Percentiles rank a stretch among this genome's conserved stretches.
Conservation (phyloP, 2,329 filamentous ascomycete genomes). For the Bretziella fagacearum region DNA sequence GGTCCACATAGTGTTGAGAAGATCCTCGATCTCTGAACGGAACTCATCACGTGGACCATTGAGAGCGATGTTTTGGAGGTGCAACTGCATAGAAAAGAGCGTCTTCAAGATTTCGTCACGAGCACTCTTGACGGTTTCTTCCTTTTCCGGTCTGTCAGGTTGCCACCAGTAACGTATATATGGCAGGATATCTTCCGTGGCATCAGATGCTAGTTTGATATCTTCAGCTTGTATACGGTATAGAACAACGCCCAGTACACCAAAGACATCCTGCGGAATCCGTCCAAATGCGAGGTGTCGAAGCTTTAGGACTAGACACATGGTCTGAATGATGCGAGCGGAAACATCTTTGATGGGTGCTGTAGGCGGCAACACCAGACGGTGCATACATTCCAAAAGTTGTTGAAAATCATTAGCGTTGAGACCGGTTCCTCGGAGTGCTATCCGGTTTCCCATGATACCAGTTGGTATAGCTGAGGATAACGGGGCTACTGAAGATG, state of each 20-base stretch:
- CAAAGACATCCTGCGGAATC: slow-evolving; percentile 57
- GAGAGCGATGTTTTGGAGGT: slow-evolving; percentile 40
- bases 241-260: slow-evolving; percentile 56
- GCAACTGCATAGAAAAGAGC: slow-evolving; percentile 47
- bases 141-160: slow-evolving; percentile 44
- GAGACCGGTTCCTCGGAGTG: slow-evolving; percentile 13
- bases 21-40: slow-evolving; percentile 37
- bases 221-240: slow-evolving; percentile 51
- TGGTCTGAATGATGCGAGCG: slow-evolving; percentile 1
- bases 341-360: slow-evolving; percentile 35
- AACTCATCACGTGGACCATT: slow-evolving; percentile 23
- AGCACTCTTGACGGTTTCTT: slow-evolving; percentile 43
- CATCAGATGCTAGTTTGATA: slow-evolving; percentile 40
- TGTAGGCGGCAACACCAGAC: slow-evolving; percentile 47
- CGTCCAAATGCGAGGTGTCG: slow-evolving; percentile 41
- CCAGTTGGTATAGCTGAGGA: slow-evolving; percentile 19
- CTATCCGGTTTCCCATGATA: slow-evolving; percentile 7
- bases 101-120: slow-evolving; percentile 64
- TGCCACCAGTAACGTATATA: slow-evolving; percentile 64
- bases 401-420: slow-evolving; percentile 25
- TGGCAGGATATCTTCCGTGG: slow-evolving; percentile 47
- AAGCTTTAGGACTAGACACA: slow-evolving; percentile 37
- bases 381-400: slow-evolving; percentile 47
- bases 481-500: slow-evolving; percentile 30
- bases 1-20: slow-evolving; percentile 53